Percentiles rank a stretch among this genome's conserved stretches.
Evolutionary conservation across 2,329 filamentous ascomycete species (phyloP).

Genomic region (Aspergillus clavatus): DNA sequence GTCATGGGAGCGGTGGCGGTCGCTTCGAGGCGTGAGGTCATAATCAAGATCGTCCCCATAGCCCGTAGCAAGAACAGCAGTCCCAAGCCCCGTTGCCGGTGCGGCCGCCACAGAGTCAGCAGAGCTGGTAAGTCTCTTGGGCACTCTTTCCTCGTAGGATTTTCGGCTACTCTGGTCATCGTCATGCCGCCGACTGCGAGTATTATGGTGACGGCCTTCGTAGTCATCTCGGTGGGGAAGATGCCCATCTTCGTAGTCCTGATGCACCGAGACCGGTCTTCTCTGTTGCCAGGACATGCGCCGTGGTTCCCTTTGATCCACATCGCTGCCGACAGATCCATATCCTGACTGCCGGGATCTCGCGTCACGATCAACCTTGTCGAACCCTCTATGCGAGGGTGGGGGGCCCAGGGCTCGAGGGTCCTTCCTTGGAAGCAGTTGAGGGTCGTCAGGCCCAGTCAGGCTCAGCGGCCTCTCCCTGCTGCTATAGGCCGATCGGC

Average conservation of each 20-base stretch:
- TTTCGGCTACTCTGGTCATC: conserved; percentile 15
- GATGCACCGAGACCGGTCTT: conserved; percentile 45
- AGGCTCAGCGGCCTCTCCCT: conserved; percentile 37
- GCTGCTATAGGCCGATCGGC: conserved; percentile 19
- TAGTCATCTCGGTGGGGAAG: conserved; percentile 42
- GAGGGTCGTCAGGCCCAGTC: conserved; percentile 34
- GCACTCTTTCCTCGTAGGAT: conserved; percentile 18
- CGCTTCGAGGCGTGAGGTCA: conserved; percentile 21
- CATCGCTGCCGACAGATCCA: conserved; percentile 24
- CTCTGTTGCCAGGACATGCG: conserved; percentile 39
- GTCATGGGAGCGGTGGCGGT: conserved; percentile 23
- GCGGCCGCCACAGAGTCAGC: conserved; percentile 13
- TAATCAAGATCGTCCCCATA: conserved; percentile 32
- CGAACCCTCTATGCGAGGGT: conserved; percentile 35
- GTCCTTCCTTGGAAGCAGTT: conserved; percentile 24
- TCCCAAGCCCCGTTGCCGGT: conserved; percentile 30
- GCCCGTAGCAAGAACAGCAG: conserved; percentile 32
- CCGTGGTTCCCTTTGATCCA: conserved; percentile 33
- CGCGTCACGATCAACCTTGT: conserved; percentile 30
- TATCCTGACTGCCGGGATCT: conserved; percentile 21
- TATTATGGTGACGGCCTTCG: conserved; percentile 41
- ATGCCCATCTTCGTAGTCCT: conserved; percentile 43
- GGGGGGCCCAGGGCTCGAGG: conserved; percentile 33
- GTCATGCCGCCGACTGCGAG: conserved; percentile 29
- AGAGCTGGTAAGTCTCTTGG: conserved; percentile 12